Percentiles rank a stretch among this genome's conserved stretches.
Conservation (phyloP, 164 flowering plant species). For the Chimonanthus salicifolius region DNA sequence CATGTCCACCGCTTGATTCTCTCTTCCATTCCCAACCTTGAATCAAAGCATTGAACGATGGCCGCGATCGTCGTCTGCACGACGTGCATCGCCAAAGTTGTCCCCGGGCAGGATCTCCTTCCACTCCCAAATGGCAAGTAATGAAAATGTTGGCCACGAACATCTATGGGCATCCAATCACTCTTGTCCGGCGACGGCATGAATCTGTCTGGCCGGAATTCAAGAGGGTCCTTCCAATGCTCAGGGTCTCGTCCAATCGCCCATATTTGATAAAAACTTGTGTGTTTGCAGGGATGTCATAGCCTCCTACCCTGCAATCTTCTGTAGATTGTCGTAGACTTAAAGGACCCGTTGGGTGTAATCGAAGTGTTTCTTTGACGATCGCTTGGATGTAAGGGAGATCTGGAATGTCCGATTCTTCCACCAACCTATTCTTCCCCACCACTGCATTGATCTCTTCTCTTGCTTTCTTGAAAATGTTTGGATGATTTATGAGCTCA, state of each 20-base stretch:
- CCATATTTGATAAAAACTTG: constrained; percentile 41
- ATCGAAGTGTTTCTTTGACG: constrained; percentile 47
- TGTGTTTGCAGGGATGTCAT: constrained; percentile 43
- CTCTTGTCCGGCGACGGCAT: constrained; percentile 13
- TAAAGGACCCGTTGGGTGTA: constrained; percentile 54
- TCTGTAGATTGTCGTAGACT: constrained; percentile 26
- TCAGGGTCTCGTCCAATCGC: constrained; percentile 56
- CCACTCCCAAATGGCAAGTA: constrained; percentile 54
- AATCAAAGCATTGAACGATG: constrained; percentile 52
- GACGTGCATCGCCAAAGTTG: constrained; percentile 27
- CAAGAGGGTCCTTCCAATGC: constrained; percentile 45
- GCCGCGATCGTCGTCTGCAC: constrained; percentile 28
- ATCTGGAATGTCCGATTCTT: constrained; percentile 32
- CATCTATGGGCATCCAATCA: constrained; percentile 9
- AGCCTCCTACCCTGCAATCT: constrained; percentile 33
- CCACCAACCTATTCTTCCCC: constrained; percentile 30
- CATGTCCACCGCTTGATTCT: constrained; percentile 26
- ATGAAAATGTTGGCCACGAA: constrained; percentile 40
- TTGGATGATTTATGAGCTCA: constrained; percentile 39
- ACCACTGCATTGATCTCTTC: constrained; percentile 33
- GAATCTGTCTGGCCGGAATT: constrained; percentile 62
- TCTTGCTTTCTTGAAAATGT: constrained; percentile 24
- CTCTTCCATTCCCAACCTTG: constrained; percentile 20
- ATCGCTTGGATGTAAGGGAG: constrained; percentile 45
- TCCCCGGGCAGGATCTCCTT: constrained; percentile 51